These are phyloP conservation scores for Aureobasidium sp. DNA, from an alignment of 2,329 filamentous ascomycete species.

Conservation along the genomic window DNA sequence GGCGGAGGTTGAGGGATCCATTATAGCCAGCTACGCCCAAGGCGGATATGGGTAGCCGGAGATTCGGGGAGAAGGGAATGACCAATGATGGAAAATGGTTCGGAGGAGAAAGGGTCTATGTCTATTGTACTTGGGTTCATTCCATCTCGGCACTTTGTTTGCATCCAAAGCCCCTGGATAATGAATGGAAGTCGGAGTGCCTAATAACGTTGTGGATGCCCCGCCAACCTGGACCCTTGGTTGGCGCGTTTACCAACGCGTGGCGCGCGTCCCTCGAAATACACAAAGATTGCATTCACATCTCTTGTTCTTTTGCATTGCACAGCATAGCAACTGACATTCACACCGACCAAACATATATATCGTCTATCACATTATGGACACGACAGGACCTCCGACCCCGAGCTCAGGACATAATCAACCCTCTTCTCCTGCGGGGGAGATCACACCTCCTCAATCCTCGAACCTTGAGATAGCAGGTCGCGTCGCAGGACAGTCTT, in stretches of 20 bases:
- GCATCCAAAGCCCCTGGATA: constrained; percentile 2
- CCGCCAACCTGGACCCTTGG: neutral
- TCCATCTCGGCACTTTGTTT: constrained; percentile 5
- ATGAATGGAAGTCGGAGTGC: neutral
- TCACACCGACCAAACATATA: neutral
- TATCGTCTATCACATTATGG: neutral
- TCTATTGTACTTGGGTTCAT: neutral
- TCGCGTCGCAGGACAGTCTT: constrained; percentile 20
- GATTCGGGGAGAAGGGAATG: neutral
- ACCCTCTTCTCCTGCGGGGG: neutral
- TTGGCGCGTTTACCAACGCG: neutral
- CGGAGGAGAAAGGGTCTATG: neutral
- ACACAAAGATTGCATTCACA: neutral
- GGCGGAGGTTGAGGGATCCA: constrained; percentile 23
- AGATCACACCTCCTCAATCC: neutral
- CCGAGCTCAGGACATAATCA: neutral
- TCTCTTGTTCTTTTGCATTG: constrained; percentile 2
- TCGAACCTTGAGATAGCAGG: neutral
- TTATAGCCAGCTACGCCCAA: constrained; percentile 24
- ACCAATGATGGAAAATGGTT: neutral
- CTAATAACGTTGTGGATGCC: neutral
- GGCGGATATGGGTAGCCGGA: constrained; percentile 13
- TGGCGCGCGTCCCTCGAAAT: neutral
- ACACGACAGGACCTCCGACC: neutral
- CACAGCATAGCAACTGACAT: neutral